Conservation (phyloP, 2,329 filamentous ascomycete species). For the Chaetomium globosum region DNA sequence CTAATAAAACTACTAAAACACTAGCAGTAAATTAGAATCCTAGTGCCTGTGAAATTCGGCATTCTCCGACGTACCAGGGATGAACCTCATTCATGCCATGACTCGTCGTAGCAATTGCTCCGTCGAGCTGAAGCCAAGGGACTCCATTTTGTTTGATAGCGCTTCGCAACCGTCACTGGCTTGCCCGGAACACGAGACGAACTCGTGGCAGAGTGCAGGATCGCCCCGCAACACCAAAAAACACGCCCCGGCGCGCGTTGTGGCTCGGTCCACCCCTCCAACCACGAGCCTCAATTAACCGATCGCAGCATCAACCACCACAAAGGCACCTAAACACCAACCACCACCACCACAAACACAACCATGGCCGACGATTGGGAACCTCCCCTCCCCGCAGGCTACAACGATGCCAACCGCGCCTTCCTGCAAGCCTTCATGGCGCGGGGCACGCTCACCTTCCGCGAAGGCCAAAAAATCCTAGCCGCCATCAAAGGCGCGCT, state of each 20-base stretch:
- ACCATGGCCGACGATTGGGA: constrained; percentile 40
- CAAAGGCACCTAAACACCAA: not conserved
- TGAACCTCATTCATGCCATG: not conserved
- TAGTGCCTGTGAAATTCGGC: not conserved
- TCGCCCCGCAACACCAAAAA: constrained; percentile 25
- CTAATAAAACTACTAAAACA: not conserved
- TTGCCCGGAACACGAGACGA: not conserved
- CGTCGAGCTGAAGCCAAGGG: not conserved
- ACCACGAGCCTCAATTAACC: not conserved
- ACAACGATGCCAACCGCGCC: constrained; percentile 72
- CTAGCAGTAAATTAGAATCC: not conserved
- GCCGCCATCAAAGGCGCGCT: constrained; percentile 70
- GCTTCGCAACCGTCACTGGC: not conserved
- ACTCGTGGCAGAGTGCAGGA: not conserved
- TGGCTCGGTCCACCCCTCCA: not conserved
- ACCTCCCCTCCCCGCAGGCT: constrained; percentile 43
- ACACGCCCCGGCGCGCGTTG: constrained; percentile 13
- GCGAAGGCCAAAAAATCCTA: constrained; percentile 72
- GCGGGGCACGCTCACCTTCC: constrained; percentile 73
- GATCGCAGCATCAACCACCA: not conserved
- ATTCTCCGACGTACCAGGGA: not conserved
- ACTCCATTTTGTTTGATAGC: not conserved
- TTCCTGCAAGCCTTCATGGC: constrained; percentile 89
- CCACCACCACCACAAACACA: not conserved
- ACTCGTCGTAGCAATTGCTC: not conserved